Conservation (phyloP, 202 grass and related monocot genomes). For the Dendrocalamus latiflorus region DNA sequence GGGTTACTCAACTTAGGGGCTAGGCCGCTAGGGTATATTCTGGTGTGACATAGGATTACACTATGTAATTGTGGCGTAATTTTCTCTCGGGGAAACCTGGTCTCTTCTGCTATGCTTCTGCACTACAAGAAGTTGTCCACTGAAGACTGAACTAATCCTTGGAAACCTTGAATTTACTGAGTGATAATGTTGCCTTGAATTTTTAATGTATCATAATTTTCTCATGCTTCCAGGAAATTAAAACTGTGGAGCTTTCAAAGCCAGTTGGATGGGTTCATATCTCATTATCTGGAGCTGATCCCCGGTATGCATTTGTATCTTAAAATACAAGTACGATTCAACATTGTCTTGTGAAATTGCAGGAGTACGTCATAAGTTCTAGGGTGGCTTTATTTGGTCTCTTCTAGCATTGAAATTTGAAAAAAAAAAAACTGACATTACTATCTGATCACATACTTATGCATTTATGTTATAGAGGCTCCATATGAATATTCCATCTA, state of each 20-base stretch:
- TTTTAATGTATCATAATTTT: background rate
- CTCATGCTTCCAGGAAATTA: conserved; percentile 74
- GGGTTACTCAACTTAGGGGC: background rate
- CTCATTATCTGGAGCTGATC: conserved; percentile 74
- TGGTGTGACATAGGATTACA: background rate
- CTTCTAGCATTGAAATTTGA: background rate
- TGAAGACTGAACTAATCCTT: background rate
- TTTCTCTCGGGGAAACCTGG: background rate
- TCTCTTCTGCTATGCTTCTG: background rate
- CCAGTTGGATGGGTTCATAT: conserved; percentile 94
- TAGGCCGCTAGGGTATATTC: background rate
- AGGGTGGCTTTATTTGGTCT: background rate
- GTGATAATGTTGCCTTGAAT: background rate
- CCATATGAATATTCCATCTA: background rate
- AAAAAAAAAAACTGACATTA: background rate
- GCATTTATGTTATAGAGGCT: background rate
- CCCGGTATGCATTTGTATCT: conserved; percentile 40
- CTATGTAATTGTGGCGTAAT: background rate
- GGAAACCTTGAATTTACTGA: background rate
- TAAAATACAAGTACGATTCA: background rate
- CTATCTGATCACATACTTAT: background rate
- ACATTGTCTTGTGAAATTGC: background rate
- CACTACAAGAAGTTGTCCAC: background rate
- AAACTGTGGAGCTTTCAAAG: conserved; percentile 82
- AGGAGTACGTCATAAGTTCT: background rate